Base-by-base conservation (phyloP, 768 basidiomycete genomes). In the Gymnopilus dilepis region DNA sequence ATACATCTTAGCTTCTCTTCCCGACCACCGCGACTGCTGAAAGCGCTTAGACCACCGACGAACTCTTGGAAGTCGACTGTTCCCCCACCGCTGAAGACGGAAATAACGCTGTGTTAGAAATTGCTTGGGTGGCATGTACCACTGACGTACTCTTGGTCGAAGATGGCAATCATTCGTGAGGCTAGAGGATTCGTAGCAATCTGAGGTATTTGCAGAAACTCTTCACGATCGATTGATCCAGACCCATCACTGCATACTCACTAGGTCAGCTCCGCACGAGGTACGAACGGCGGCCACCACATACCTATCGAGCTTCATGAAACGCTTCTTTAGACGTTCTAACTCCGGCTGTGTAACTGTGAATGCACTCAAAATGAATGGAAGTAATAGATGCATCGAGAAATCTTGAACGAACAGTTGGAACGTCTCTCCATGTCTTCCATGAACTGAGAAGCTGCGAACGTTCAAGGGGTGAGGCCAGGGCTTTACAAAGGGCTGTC, bases 21-120 rank as follows among this genome's bases (percentile, higher is more conserved):
- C 63, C 97, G 83, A 19, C 94, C 97, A 17, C 97, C 97, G 72
- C 95, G 87, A 75, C 93, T 95, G 66, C 95, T 97, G 77, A 99
- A 99, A 55, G 97, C 97, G 72, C 96, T 98, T 71, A 99, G 76
- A 0, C 97, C 97, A 2, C 95, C 96, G 0, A 99, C 97, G 69
- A 99, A 99, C 77, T 99, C 97, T 70, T 99, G 96, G 75, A 99
- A 99, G 75, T 99, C 97, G 51, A 99, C 97, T 0, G 96, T 96
- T 59, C 97, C 97, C 74, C 95, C 95, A 61, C 97, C 97, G 74
- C 97, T 99, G 69, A 34, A 51, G 24, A 42, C 41, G 19, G n/a
- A 60, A 34, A 26, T 33, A 38, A 42, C 7, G 47, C 22, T 17
- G 42, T 21, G 55, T 54, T 38, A 56, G 51, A 15, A 15, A 22